These are phyloP conservation scores for Debaryomyces tyrocola DNA, from an alignment of 805 yeast species.

Conservation along the genomic window DNA sequence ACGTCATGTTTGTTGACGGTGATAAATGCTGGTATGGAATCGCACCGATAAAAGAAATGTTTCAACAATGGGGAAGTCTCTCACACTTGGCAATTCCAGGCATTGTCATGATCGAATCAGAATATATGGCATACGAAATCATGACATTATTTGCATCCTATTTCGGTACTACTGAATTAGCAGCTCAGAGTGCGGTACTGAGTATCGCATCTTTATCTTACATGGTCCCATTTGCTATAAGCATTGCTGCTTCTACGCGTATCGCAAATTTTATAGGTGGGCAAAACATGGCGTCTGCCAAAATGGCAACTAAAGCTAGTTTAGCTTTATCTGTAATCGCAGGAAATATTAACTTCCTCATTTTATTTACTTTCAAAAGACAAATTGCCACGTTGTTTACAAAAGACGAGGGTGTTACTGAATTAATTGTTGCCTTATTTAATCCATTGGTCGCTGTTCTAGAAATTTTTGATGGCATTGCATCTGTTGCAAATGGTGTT, in stretches of 20 bases:
- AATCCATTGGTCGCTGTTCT: constrained; percentile 62
- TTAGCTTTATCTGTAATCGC: constrained; percentile 29
- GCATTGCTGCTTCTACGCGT: constrained; percentile 45
- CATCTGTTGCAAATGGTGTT: constrained; percentile 70
- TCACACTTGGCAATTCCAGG: constrained; percentile 44
- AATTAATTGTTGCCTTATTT: constrained; percentile 51
- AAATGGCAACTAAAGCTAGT: constrained; percentile 33
- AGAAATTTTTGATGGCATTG: constrained; percentile 69
- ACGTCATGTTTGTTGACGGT: constrained; percentile 56
- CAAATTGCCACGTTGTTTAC: constrained; percentile 62
- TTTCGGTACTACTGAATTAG: constrained; percentile 50
- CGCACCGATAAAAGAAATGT: constrained; percentile 34
- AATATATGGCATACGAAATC: constrained; percentile 46
- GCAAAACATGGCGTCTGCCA: constrained; percentile 37
- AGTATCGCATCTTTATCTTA: constrained; percentile 45
- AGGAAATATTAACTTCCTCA: constrained; percentile 39
- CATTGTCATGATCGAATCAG: constrained; percentile 45
- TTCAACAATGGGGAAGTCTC: constrained; percentile 36
- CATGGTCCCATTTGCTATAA: constrained; percentile 47
- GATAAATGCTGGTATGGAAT: constrained; percentile 69
- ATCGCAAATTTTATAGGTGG: constrained; percentile 48
- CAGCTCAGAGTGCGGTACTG: constrained; percentile 53
- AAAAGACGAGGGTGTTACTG: constrained; percentile 56
- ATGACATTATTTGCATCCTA: constrained; percentile 46
- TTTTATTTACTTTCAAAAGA: constrained; percentile 46